phyloP scores from a whole-genome alignment of 1,284 basidiomycete species.

The Ustilago shanxiensis region DNA sequence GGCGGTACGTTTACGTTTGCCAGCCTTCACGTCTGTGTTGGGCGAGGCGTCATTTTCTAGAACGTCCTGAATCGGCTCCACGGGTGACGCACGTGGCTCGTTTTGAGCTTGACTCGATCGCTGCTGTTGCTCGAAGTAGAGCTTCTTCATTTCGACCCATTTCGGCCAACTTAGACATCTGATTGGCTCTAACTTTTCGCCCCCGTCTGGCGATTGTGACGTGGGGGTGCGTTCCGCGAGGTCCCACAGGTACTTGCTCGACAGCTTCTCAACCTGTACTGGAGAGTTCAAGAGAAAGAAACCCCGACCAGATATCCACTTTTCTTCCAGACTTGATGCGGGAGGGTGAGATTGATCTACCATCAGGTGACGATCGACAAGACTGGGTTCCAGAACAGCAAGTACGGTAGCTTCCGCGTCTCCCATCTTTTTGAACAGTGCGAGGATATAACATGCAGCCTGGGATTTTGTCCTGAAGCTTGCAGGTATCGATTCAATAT shows the following conservation, averaged over 20 bases:
- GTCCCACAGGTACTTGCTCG: slow-evolving; percentile 19
- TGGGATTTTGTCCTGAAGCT: slow-evolving; percentile 7
- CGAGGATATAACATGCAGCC: slow-evolving; percentile 18
- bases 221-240: background rate
- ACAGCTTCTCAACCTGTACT: slow-evolving; percentile 13
- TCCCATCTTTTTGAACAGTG: background rate
- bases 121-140: slow-evolving; percentile 14
- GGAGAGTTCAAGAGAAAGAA: slow-evolving; percentile 26
- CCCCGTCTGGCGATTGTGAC: background rate
- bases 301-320: slow-evolving; percentile 33
- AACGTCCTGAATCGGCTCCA: background rate
- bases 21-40: background rate
- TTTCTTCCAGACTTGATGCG: background rate
- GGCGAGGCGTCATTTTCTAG: no score
- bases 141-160: slow-evolving; percentile 25
- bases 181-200: slow-evolving; percentile 7
- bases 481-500: slow-evolving; percentile 26
- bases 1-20: slow-evolving; percentile 2
- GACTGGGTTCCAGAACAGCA: slow-evolving; percentile 16
- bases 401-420: background rate
- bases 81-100: background rate
- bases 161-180: slow-evolving; percentile 25
- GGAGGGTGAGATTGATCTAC: background rate
- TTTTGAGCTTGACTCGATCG: background rate
- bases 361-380: slow-evolving; percentile 20